Conservation (phyloP, 2,329 filamentous ascomycete species). For the Juglanconis juglandina region DNA sequence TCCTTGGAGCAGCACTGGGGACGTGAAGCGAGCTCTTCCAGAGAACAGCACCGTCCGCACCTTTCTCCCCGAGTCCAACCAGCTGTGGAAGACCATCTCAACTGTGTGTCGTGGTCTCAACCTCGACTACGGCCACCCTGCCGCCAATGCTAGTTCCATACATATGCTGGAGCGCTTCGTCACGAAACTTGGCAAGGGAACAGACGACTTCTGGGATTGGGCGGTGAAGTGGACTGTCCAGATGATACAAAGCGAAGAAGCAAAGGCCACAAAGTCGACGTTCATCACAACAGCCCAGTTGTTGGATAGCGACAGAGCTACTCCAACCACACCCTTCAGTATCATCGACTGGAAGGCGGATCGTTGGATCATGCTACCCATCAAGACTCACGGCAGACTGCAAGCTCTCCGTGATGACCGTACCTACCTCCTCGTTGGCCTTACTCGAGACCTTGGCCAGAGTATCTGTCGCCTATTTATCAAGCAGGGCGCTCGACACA, state of each 20-base stretch:
- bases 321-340: slow-evolving; percentile 23
- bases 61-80: slow-evolving; percentile 26
- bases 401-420: slow-evolving; percentile 29
- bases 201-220: no score
- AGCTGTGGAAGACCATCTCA: slow-evolving; percentile 23
- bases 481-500: slow-evolving; percentile 34
- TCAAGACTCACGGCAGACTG: slow-evolving; percentile 24
- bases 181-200: no score
- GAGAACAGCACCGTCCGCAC: slow-evolving; percentile 28
- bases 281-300: slow-evolving; percentile 17
- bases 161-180: not conserved
- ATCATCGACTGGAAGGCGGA: slow-evolving; percentile 39
- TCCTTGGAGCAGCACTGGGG: slow-evolving; percentile 13
- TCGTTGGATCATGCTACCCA: slow-evolving; percentile 24
- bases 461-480: slow-evolving; percentile 38
- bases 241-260: no score
- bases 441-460: slow-evolving; percentile 43
- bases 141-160: slow-evolving; percentile 4
- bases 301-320: slow-evolving; percentile 13
- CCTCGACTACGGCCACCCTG: slow-evolving; percentile 18
- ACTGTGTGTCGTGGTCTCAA: slow-evolving; percentile 21
- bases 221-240: no score
- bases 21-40: slow-evolving; percentile 29
- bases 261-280: not conserved
- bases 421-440: slow-evolving; percentile 38